phyloP scores from a whole-genome alignment of 139 green algal genomes.

The Asterochloris erici region DNA sequence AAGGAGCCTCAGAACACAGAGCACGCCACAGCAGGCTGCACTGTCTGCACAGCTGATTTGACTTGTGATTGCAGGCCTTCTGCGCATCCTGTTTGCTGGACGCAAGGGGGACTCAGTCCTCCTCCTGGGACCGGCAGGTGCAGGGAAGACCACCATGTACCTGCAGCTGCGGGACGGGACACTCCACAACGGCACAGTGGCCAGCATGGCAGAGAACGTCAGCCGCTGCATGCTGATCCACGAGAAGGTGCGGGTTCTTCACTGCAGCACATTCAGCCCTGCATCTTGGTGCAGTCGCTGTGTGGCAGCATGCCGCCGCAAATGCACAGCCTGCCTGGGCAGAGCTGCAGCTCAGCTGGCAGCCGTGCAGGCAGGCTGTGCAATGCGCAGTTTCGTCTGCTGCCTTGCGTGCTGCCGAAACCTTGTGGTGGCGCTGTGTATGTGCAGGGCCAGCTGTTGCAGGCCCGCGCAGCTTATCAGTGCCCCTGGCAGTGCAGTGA shows the following conservation, averaged over 20 bases:
- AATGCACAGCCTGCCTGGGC: too few relatives aligned
- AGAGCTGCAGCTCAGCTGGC: too few relatives aligned
- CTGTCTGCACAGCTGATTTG: too few relatives aligned
- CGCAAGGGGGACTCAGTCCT: conserved; percentile 41
- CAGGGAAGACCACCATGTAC: conserved; percentile 82
- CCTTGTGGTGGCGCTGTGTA: too few relatives aligned
- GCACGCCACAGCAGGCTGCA: too few relatives aligned
- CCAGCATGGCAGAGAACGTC: conserved; percentile 68
- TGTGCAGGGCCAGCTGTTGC: not conserved
- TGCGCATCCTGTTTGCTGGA: not conserved
- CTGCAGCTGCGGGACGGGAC: conserved; percentile 55
- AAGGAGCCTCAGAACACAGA: too few relatives aligned
- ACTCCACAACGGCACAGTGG: conserved; percentile 56
- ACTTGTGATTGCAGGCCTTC: not conserved
- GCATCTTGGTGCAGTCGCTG: not conserved
- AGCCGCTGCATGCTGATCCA: conserved; percentile 12
- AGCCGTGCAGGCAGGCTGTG: not conserved
- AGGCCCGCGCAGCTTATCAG: conserved; percentile 20
- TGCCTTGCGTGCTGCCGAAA: too few relatives aligned
- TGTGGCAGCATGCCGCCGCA: too few relatives aligned
- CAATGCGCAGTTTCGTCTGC: not conserved
- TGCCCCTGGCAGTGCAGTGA: too few relatives aligned
- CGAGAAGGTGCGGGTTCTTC: conserved; percentile 23
- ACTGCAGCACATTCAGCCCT: too few relatives aligned
- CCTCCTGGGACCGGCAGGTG: conserved; percentile 59